Base-by-base conservation (phyloP, 140 eudicot species). In the Flaveria floridana region DNA sequence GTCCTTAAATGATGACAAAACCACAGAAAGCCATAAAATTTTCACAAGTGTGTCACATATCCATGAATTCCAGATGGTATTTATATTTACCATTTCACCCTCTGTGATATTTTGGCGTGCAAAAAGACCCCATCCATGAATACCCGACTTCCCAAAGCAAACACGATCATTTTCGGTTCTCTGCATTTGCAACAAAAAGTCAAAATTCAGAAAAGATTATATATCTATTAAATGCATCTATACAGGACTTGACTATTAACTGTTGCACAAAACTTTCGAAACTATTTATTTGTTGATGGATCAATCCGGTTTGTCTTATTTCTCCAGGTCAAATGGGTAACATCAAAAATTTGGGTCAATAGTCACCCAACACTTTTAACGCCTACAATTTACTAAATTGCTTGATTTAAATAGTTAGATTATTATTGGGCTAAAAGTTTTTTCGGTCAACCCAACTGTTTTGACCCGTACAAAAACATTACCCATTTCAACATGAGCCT, bases 51-150 rank as follows among this genome's bases (percentile, higher is more conserved):
- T 47, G 16, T 47, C 23, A 20, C 70, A 42, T 15, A 21, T 58
- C 34, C 37, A 58, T 21, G 65, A 58, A 58, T 9, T 21, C 25
- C 15, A 1, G 6, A 20, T 58, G 65, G 23, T 20, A 58, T 58
- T 71, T 3, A 9, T 51, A 28, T 20, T 65, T 79, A 90, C 99
- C 99, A 94, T 94, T 70, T 94, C 99, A 64, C 99, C 99, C 88
- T 94, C 99, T 66, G 78, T 84, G 70, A 94, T 94, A 61, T 87
- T 77, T 65, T 84, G 80, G 51, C 90, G 92, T 39, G 99, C 99
- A 88, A 94, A 94, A 68, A 94, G 97, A 58, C 99, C 99, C 99
- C 99, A 94, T 71, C 99, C 95, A 69, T 94, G 99, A 68, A 94
- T 94, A 70, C 91, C 97, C 37, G 99, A 94, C 84, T 84, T 84